Base-by-base conservation (phyloP, 2,329 filamentous ascomycete species). In the Thermoascus crustaceus region DNA sequence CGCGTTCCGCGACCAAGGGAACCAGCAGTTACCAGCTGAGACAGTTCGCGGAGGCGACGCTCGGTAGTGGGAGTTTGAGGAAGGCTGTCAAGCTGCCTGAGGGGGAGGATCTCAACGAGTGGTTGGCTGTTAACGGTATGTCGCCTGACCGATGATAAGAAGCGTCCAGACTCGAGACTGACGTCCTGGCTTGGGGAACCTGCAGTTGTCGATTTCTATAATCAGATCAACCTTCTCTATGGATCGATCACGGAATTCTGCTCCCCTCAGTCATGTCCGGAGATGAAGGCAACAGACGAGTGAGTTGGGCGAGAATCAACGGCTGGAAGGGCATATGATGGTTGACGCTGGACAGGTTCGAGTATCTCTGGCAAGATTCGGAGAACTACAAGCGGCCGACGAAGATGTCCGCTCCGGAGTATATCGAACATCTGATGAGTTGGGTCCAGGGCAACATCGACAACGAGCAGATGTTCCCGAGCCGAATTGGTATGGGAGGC, bases 261-360 rank as follows among this genome's bases (percentile, higher is more conserved):
- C 72, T 96, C 91, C 17, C 89, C 91, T 20, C 83, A 91, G 59
- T 87, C 87, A 46, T 98, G 91, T 61, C 91, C 91, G 1, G 91
- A 96, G 68, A 98, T 98, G 91, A 98, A 98, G 66, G 91, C 91
- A n/a, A 98, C 91, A 7, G 93, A 98, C 67, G 91, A 98, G 82
- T 91, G 73, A 46, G 77, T 40, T 22, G 14, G 22, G 21, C 21
- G 5, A 32, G 5, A 14, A n/a, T 10, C 23, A 10, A n/a, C 10
- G 7, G 7, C 10, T 9, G 5, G 29, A 19, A 10, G 9, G 18
- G 14, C 20, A 13, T 11, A 5, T 13, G 16, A 8, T 17, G 9
- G n/a, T 29, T 6, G 4, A 21, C 17, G 32, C 41, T 49, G 37
- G 7, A 1, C 41, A 89, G 85, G 55, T 98, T 96, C 63, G 91